Evolutionary conservation across 2,329 filamentous ascomycete genomes (phyloP).

Genomic region (Tricladium varicosporioides): DNA sequence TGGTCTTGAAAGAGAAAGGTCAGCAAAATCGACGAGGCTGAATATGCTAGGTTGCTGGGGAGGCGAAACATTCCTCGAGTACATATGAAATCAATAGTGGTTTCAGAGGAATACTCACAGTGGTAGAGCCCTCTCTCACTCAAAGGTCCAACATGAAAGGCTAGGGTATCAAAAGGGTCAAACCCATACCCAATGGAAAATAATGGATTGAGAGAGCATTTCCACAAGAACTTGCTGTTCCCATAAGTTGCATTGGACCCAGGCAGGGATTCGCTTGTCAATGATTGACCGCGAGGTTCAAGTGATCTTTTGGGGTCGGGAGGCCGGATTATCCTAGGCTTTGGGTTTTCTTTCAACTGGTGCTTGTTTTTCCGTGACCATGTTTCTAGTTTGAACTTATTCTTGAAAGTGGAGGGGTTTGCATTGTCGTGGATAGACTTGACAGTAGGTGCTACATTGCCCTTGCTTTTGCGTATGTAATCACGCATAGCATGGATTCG

Average conservation of each 20-base stretch:
- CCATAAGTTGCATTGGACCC: no score
- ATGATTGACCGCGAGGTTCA: no score
- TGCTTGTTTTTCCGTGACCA: conserved; percentile 15
- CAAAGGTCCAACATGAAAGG: conserved; percentile 7
- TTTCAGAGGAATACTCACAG: conserved; percentile 8
- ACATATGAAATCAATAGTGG: neutral
- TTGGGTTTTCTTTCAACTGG: neutral
- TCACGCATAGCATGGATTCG: conserved; percentile 21
- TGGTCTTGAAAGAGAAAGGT: conserved; percentile 4
- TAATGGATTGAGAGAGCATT: neutral
- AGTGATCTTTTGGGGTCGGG: neutral
- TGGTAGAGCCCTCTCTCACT: conserved; percentile 13
- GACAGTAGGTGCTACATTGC: conserved; percentile 1
- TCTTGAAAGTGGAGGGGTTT: conserved; percentile 13
- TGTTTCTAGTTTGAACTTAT: conserved; percentile 18
- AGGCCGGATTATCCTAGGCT: neutral
- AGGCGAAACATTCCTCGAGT: no score
- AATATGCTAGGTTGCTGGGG: no score
- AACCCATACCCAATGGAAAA: neutral
- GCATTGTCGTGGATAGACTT: neutral
- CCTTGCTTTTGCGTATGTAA: conserved; percentile 16
- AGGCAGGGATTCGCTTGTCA: no score
- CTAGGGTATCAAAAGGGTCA: conserved; percentile 19
- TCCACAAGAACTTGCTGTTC: no score
- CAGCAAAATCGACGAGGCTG: no score